A percentile compares a stretch with the other conserved stretches of the same genome.
Evolutionary conservation across 2,329 filamentous ascomycete species (phyloP).

Genomic region (Thielaviopsis musarum): DNA sequence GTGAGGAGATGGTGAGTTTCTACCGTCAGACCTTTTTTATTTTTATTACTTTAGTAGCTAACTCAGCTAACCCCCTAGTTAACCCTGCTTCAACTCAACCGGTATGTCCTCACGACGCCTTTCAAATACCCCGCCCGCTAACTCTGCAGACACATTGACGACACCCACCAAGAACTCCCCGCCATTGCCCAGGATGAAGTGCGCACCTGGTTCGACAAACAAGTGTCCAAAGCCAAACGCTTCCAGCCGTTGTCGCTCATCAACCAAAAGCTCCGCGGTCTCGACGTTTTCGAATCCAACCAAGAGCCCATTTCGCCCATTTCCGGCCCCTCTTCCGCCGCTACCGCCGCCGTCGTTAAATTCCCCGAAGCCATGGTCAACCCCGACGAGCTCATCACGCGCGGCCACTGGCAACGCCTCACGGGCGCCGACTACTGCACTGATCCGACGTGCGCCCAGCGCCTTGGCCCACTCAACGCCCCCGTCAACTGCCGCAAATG

Average conservation of each 20-base stretch:
- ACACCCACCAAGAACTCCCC: constrained; percentile 76
- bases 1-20: constrained; percentile 74
- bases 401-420: constrained; percentile 73
- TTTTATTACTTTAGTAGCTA: constrained; percentile 15
- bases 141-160: constrained; percentile 48
- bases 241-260: constrained; percentile 83
- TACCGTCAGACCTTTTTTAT: not conserved
- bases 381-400: constrained; percentile 78
- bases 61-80: constrained; percentile 37
- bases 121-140: constrained; percentile 4
- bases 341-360: constrained; percentile 20
- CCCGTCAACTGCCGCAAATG: constrained; percentile 89
- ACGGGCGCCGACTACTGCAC: constrained; percentile 64
- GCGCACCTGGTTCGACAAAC: constrained; percentile 91
- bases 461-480: constrained; percentile 57
- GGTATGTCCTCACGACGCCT: constrained; percentile 23
- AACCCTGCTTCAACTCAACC: constrained; percentile 82
- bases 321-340: constrained; percentile 17
- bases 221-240: constrained; percentile 81
- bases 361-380: constrained; percentile 36
- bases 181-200: constrained; percentile 83
- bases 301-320: constrained; percentile 33
- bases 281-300: constrained; percentile 91
- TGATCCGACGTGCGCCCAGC: constrained; percentile 70
- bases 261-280: constrained; percentile 82